Conservation (phyloP, 805 yeast species). For the Candida caryicola region DNA sequence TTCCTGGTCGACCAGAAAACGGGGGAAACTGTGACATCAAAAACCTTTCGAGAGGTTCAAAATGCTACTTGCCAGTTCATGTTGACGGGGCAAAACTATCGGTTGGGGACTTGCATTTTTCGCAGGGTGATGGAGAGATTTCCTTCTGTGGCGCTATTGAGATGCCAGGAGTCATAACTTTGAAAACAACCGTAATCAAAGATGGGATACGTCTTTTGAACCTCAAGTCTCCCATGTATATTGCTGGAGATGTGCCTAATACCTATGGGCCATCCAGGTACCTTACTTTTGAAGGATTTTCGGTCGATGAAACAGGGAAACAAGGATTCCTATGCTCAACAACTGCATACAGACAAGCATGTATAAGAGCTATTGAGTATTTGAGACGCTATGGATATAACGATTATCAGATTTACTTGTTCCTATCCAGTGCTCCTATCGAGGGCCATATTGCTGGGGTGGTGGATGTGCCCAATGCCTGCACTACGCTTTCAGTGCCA, state of each 20-base stretch:
- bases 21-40: slow-evolving; percentile 56
- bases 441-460: slow-evolving; percentile 53
- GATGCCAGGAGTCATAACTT: slow-evolving; percentile 48
- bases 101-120: slow-evolving; percentile 50
- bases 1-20: slow-evolving; percentile 52
- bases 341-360: slow-evolving; percentile 51
- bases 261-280: slow-evolving; percentile 49
- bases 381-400: slow-evolving; percentile 49
- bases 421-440: slow-evolving; percentile 47
- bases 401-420: slow-evolving; percentile 48
- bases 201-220: slow-evolving; percentile 39
- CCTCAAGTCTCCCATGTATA: slow-evolving; percentile 45
- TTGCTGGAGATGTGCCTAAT: slow-evolving; percentile 49
- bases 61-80: slow-evolving; percentile 46
- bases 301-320: slow-evolving; percentile 47
- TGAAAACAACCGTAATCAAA: slow-evolving; percentile 40
- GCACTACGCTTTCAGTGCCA: slow-evolving; percentile 50
- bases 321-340: slow-evolving; percentile 47
- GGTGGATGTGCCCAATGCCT: slow-evolving; percentile 52
- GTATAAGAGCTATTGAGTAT: slow-evolving; percentile 49
- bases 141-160: slow-evolving; percentile 56
- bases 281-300: slow-evolving; percentile 52
- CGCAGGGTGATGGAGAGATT: slow-evolving; percentile 54
- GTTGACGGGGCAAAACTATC: slow-evolving; percentile 47
- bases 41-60: slow-evolving; percentile 48